Base-by-base conservation (phyloP, 83 land plant species). In the Thuja plicata region DNA sequence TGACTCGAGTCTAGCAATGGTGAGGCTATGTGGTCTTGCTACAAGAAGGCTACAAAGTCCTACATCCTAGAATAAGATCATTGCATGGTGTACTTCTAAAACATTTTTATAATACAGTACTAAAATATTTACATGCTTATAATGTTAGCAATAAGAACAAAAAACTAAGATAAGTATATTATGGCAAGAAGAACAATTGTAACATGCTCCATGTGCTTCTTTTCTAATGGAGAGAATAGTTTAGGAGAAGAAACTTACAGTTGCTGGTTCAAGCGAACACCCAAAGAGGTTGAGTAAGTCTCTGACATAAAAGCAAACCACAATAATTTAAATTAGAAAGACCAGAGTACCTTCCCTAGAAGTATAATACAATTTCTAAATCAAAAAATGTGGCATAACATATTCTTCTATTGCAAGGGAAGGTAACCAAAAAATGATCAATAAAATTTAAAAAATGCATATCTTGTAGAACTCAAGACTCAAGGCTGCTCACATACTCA, bases 201-300 rank as follows among this genome's bases (percentile, higher is more conserved):
- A 66, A 27, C 32, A 66, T 66, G 30, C 30, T 66, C 32, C 73
- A 66, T 66, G 9, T 66, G 10, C 73, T 66, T 66, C 73, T 66
- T 32, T 66, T 66, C 30, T 66, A 66, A 62, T 62, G 71, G 30
- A 62, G 5, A 62, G 8, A 24, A 24, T 24, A 62, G 71, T 62
- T 62, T 84, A 52, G 4, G 46, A 71, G 74, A 13, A 88, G 70
- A 57, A 13, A 90, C 97, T 90, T 91, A 95, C 97, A 73, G 96
- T 94, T 62, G 92, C 93, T 78, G 97, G 94, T 84, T 95, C 96
- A 66, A 95, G 87, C 34, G 62, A 27, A 84, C 97, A 95, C n/a
- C 97, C 97, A 52, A 90, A 37, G 27, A 95, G 88, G 57, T 95
- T 95, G 88, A 95, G 91, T 37, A 95, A 76, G 84, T 95, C 97